These are phyloP conservation scores for Torrubiella hemipterigena DNA, from an alignment of 2,329 filamentous ascomycete species.

Conservation along the genomic window DNA sequence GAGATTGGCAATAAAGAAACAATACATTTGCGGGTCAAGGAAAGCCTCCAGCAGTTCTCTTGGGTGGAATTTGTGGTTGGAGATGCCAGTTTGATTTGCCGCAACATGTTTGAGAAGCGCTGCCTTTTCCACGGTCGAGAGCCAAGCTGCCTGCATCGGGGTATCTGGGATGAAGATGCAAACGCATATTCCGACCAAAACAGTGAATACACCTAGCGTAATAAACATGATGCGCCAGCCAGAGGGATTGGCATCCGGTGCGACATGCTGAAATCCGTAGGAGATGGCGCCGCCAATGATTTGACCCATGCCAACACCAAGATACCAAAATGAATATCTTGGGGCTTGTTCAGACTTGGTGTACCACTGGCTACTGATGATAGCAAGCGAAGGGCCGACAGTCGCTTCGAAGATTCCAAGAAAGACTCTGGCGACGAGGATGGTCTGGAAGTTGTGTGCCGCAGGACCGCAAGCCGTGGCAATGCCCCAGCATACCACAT, in stretches of 20 bases:
- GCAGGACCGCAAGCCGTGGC: constrained; percentile 41
- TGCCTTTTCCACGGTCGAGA: constrained; percentile 35
- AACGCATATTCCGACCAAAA: constrained; percentile 18
- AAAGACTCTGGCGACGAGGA: constrained; percentile 44
- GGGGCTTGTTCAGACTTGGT: constrained; percentile 49
- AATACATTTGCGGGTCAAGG: no score
- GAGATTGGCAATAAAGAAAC: no score
- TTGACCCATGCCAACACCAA: constrained; percentile 46
- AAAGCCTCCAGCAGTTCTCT: constrained; percentile 41
- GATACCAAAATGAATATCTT: constrained; percentile 49
- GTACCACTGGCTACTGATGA: constrained; percentile 50
- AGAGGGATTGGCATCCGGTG: constrained; percentile 37
- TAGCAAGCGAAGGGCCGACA: constrained; percentile 46
- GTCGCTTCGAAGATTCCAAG: constrained; percentile 50
- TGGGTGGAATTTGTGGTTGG: constrained; percentile 38
- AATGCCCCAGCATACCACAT: constrained; percentile 47
- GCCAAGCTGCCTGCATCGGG: constrained; percentile 32
- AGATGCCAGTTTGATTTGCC: constrained; percentile 46
- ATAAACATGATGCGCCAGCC: constrained; percentile 64
- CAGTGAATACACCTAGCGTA: constrained; percentile 43
- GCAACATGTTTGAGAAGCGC: constrained; percentile 39
- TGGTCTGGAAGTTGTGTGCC: constrained; percentile 36
- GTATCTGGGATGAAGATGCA: constrained; percentile 24
- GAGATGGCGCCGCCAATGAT: constrained; percentile 54
- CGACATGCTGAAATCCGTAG: constrained; percentile 43